These are phyloP conservation scores for Talaromyces rugulosus DNA, from an alignment of 2,329 filamentous ascomycete species.

Conservation along the genomic window DNA sequence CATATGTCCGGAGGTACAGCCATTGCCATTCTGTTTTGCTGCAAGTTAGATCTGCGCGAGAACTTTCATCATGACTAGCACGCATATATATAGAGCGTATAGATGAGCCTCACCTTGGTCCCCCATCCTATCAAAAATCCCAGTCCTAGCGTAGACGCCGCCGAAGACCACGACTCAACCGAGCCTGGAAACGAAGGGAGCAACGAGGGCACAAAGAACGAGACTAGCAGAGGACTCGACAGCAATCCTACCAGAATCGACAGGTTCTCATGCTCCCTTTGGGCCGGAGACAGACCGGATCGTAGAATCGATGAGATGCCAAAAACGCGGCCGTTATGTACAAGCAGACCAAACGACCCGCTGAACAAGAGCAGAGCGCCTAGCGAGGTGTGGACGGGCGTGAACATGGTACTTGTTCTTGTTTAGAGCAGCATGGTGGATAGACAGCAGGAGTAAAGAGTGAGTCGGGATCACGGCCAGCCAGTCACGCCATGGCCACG, in stretches of 20 bases:
- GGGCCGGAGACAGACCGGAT: slow-evolving; percentile 37
- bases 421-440: neutral
- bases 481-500: neutral
- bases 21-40: slow-evolving; percentile 38
- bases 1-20: slow-evolving; percentile 55
- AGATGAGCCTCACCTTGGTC: slow-evolving; percentile 41
- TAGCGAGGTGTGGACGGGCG: slow-evolving; percentile 48
- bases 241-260: slow-evolving; percentile 45
- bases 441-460: neutral
- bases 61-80: neutral
- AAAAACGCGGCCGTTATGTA: slow-evolving; percentile 50
- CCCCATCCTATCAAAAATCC: slow-evolving; percentile 49
- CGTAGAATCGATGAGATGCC: slow-evolving; percentile 48
- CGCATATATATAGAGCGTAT: neutral
- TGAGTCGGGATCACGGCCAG: neutral
- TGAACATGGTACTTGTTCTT: slow-evolving; percentile 42
- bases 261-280: slow-evolving; percentile 31
- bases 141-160: slow-evolving; percentile 36
- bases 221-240: slow-evolving; percentile 41
- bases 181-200: slow-evolving; percentile 40
- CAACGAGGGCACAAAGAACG: slow-evolving; percentile 40
- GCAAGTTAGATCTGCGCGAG: neutral
- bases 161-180: slow-evolving; percentile 28
- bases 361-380: slow-evolving; percentile 50
- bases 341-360: slow-evolving; percentile 46